These are phyloP conservation scores for Endocladia muricata DNA, from an alignment of 31 red algal genomes.

Conservation along the genomic window DNA sequence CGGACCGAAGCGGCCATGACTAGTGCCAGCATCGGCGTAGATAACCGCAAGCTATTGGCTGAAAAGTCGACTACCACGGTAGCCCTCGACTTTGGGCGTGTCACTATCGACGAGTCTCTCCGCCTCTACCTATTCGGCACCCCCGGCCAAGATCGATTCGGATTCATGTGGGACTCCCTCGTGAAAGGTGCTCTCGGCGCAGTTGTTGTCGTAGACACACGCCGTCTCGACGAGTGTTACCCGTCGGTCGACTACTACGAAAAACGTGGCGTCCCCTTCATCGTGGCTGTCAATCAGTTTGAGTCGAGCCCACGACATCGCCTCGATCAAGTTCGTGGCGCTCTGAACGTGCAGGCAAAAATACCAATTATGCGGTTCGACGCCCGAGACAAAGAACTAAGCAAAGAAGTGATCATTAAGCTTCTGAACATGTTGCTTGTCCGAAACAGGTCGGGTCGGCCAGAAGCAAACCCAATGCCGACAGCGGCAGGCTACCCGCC, in stretches of 20 bases:
- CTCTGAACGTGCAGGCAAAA: neutral
- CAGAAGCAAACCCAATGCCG: no score
- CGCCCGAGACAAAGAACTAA: no score
- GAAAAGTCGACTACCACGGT: constrained; percentile 17
- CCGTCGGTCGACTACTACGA: neutral
- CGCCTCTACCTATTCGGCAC: constrained; percentile 7
- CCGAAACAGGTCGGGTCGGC: no score
- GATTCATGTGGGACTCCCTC: constrained; percentile 13
- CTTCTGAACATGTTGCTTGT: no score
- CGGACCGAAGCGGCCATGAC: no score
- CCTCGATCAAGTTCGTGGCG: constrained; percentile 1
- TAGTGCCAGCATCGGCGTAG: neutral
- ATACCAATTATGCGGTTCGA: constrained; percentile 8
- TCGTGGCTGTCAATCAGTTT: constrained; percentile 1
- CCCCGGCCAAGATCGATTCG: constrained; percentile 21
- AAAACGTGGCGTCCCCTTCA: constrained; percentile 4
- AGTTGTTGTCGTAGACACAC: neutral
- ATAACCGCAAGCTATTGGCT: neutral
- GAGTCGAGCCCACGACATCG: neutral
- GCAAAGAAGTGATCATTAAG: no score
- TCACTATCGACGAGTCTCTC: neutral
- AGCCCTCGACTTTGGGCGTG: neutral
- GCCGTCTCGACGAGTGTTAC: constrained; percentile 16
- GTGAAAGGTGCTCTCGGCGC: constrained; percentile 1
- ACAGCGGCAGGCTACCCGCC: no score